phyloP scores from a whole-genome alignment of 2,329 filamentous ascomycete genomes.

The Aureobasidium vineae region DNA sequence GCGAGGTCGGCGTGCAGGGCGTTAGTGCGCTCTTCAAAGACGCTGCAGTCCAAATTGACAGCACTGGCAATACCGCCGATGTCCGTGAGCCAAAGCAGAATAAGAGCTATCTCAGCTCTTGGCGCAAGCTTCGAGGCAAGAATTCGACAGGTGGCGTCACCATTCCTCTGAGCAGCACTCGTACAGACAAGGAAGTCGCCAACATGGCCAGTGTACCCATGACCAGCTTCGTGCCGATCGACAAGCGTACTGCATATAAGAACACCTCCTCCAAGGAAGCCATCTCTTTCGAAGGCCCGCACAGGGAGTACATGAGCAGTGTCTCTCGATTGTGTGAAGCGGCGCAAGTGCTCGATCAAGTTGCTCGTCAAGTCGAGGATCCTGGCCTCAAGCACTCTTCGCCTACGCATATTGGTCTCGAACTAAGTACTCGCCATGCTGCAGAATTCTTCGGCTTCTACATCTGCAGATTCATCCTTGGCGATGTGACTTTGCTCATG shows the following conservation, averaged over 20 bases:
- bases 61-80: conserved; percentile 36
- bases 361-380: conserved; percentile 93
- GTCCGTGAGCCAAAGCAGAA: conserved; percentile 50
- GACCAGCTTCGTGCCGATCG: conserved; percentile 68
- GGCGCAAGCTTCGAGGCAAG: conserved; percentile 87
- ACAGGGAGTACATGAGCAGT: conserved; percentile 87
- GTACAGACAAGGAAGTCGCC: conserved; percentile 56
- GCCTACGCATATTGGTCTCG: conserved; percentile 90
- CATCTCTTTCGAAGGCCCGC: conserved; percentile 70
- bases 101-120: conserved; percentile 79
- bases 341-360: conserved; percentile 89
- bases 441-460: conserved; percentile 98
- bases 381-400: conserved; percentile 88
- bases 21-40: conserved; percentile 74
- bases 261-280: conserved; percentile 48
- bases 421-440: conserved; percentile 88
- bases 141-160: conserved; percentile 56
- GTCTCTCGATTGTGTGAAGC: conserved; percentile 90
- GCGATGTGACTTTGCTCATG: conserved; percentile 77
- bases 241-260: conserved; percentile 55
- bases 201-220: conserved; percentile 58
- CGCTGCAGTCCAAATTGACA: conserved; percentile 38
- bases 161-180: conserved; percentile 11
- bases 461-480: conserved; percentile 89
- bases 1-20: conserved; percentile 81